Base-by-base conservation (phyloP, 1,284 basidiomycete species). In the Taiwanofungus camphoratus region DNA sequence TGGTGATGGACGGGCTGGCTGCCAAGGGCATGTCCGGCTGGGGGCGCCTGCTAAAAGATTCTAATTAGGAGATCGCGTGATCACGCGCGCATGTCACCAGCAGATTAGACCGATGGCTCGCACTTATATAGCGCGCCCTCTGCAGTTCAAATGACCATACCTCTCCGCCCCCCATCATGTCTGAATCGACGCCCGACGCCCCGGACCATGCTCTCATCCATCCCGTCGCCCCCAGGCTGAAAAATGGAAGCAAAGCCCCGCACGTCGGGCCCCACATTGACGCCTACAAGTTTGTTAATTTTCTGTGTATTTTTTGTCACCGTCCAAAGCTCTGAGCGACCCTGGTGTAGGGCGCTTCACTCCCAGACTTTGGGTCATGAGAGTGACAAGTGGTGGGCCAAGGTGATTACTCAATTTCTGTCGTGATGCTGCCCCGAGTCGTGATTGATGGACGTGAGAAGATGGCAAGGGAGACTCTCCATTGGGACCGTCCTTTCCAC, bases 401-500 rank as follows among this genome's bases (percentile, higher is more conserved):
- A 84, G 74, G 89, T 86, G 39, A 42, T 63, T 13, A 18, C 16
- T 16, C 36, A n/a, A 13, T 36, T 21, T 20, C n/a, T 39, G 12
- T 38, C 34, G 18, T 23, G 9, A 22, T 20, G 27, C 24, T 18
- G 34, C n/a, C n/a, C n/a, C n/a, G n/a, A n/a, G n/a, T n/a, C n/a
- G 31, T 34, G 26, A 34, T 33, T 30, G 46, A 51, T 29, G 31
- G 37, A 20, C 43, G 18, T 32, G 16, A 29, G 33, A 49, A 95
- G 84, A 76, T 81, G 59, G 95, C 94, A 1, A 75, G 74, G 48
- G 81, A 92, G 53, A 80, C 77, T 21, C 71, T 99, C 24, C 71
- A 88, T 65, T 99, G 95, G 94, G 85, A 93, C 63, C 77, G 84
- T 23, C 90, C 90, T 23, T 99, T 98, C 77, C 75, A 84, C 53